A percentile compares a stretch with the other conserved stretches of the same genome.
phyloP scores from a whole-genome alignment of 78 protist species.

The Anaeramoeba flamelloides region DNA sequence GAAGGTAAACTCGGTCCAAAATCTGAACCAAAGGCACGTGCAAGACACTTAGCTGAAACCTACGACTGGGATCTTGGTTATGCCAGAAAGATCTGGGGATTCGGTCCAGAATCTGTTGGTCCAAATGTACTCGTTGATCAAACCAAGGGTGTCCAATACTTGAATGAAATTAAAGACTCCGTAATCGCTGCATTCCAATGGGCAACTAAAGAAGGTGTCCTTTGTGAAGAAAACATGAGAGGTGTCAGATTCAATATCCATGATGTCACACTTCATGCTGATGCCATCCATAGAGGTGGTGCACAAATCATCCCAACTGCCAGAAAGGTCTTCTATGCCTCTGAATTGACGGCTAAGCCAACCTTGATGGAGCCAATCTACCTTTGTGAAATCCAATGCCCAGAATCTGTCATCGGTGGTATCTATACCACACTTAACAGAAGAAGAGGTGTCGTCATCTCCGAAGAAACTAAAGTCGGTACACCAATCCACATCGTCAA shows the following conservation, averaged over 20 bases:
- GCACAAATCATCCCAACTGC: slow-evolving; percentile 76
- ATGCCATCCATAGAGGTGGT: slow-evolving; percentile 95
- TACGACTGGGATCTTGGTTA: slow-evolving; percentile 63
- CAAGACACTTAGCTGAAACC: slow-evolving; percentile 49
- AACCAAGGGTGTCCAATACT: slow-evolving; percentile 67
- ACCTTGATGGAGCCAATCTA: slow-evolving; percentile 84
- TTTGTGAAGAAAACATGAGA: slow-evolving; percentile 90
- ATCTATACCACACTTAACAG: slow-evolving; percentile 66
- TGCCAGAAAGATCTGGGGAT: slow-evolving; percentile 88
- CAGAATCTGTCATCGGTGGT: slow-evolving; percentile 77
- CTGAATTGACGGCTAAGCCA: slow-evolving; percentile 58
- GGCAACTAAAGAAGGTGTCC: slow-evolving; percentile 86
- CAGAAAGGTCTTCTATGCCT: slow-evolving; percentile 70
- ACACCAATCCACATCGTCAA: slow-evolving; percentile 68
- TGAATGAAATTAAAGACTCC: slow-evolving; percentile 90
- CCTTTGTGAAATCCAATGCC: slow-evolving; percentile 68
- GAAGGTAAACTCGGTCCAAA: slow-evolving; percentile 29
- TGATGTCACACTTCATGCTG: slow-evolving; percentile 92
- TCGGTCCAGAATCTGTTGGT: slow-evolving; percentile 91
- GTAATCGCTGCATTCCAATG: slow-evolving; percentile 81
- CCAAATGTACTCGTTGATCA: slow-evolving; percentile 78
- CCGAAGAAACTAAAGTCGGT: slow-evolving; percentile 66
- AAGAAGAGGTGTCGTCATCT: slow-evolving; percentile 77
- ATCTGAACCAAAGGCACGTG: slow-evolving; percentile 9
- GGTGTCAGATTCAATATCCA: slow-evolving; percentile 69